Percentiles rank a stretch among this genome's conserved stretches.
These are phyloP conservation scores for Pseudogymnoascus sp. DNA, from an alignment of 2,329 filamentous ascomycete species.

Conservation along the genomic window DNA sequence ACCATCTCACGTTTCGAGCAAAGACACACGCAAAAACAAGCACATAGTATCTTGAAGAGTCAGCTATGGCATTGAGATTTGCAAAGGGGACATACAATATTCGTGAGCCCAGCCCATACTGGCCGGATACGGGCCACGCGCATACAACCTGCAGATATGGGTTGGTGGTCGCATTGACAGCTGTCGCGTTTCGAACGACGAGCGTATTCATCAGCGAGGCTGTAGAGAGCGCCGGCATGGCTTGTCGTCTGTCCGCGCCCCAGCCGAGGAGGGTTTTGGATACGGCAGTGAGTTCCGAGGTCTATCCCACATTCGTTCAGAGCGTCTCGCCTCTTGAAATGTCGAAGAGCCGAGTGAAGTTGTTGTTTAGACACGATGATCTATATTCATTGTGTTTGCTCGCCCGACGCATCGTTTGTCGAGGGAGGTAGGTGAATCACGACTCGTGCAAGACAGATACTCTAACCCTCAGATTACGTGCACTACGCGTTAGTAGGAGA, in stretches of 20 bases:
- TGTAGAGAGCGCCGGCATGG: conserved; percentile 32
- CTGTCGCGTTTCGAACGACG: conserved; percentile 13
- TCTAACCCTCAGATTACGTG: not conserved
- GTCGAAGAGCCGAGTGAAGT: not conserved
- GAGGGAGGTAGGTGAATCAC: not conserved
- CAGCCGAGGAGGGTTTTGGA: not conserved
- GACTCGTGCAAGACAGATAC: not conserved
- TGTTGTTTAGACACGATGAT: not conserved
- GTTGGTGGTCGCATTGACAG: conserved; percentile 19
- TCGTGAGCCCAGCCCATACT: conserved; percentile 49
- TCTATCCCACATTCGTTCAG: not conserved
- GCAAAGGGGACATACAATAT: conserved; percentile 36
- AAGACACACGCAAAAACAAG: conserved; percentile 56
- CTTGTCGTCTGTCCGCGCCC: not conserved
- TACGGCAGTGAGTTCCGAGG: not conserved
- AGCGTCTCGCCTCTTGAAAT: not conserved
- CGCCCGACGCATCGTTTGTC: not conserved
- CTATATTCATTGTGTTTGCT: not conserved
- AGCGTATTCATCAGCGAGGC: conserved; percentile 26
- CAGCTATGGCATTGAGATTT: not conserved
- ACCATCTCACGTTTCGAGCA: conserved; percentile 54
- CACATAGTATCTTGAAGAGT: conserved; percentile 48
- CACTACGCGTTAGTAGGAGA: not conserved
- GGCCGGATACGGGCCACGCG: conserved; percentile 49
- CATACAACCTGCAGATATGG: conserved; percentile 41